Evolutionary conservation across 306 rosid species (phyloP).

Genomic region (Glycine latifolia): DNA sequence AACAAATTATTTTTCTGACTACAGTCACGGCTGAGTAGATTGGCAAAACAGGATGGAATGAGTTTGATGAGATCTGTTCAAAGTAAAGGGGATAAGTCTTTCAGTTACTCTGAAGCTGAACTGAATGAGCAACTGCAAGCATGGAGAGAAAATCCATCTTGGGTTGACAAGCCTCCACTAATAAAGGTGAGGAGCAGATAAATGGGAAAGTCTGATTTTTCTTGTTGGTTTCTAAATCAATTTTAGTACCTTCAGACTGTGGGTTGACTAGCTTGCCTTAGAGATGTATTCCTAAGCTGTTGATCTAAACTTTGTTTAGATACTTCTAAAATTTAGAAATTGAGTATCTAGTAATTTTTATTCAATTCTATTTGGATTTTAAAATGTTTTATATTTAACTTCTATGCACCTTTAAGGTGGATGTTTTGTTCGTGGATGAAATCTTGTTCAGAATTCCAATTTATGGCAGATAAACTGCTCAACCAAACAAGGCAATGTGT

Average conservation of each 20-base stretch:
- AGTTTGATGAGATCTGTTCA: conserved; percentile 47
- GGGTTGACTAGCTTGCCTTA: conserved; percentile 35
- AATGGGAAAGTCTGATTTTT: conserved; percentile 37
- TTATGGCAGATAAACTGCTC: conserved; percentile 24
- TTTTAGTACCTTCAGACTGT: conserved; percentile 25
- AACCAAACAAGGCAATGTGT: neutral
- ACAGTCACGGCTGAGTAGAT: conserved; percentile 75
- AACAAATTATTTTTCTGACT: conserved; percentile 11
- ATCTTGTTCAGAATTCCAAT: conserved; percentile 7
- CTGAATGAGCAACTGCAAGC: conserved; percentile 80
- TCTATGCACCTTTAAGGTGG: neutral
- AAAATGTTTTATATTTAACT: conserved; percentile 13
- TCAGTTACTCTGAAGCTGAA: conserved; percentile 68
- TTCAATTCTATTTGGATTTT: conserved; percentile 18
- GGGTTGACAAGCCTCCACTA: conserved; percentile 76
- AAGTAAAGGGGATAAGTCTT: conserved; percentile 44
- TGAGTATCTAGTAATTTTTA: neutral
- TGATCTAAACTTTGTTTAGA: neutral
- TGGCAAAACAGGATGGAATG: conserved; percentile 58
- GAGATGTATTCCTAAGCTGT: neutral
- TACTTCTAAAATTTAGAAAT: neutral
- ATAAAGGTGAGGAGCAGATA: conserved; percentile 64
- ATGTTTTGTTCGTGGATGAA: conserved; percentile 13
- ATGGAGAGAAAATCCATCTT: conserved; percentile 89
- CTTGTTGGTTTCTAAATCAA: conserved; percentile 27